Conservation (phyloP, 169 alveolate species). For the Plasmodium vinckei region DNA sequence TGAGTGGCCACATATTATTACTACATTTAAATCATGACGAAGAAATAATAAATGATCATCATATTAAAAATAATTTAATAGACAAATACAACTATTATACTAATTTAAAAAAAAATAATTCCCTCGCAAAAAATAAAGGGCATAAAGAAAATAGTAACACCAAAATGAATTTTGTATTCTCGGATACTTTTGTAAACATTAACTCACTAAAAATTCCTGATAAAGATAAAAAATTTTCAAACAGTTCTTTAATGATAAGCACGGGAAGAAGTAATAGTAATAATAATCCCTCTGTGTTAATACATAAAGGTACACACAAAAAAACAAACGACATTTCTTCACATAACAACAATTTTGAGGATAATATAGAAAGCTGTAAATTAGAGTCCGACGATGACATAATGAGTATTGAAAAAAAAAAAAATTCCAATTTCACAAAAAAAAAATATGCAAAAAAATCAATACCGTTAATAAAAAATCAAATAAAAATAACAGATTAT, state of each 20-base stretch:
- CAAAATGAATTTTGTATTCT: conserved; percentile 1
- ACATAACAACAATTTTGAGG: not conserved
- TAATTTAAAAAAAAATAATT: conserved; percentile 22
- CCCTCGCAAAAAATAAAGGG: not conserved
- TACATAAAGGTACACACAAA: not conserved
- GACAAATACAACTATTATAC: conserved; percentile 31
- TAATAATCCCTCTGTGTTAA: too few species aligned
- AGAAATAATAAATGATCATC: conserved; percentile 5
- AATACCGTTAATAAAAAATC: conserved; percentile 66
- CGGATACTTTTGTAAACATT: not conserved
- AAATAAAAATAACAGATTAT: conserved; percentile 72
- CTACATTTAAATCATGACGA: conserved; percentile 21
- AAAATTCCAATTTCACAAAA: conserved; percentile 4
- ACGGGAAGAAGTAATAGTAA: too few species aligned
- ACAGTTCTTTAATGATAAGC: too few species aligned
- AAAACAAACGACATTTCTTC: not conserved
- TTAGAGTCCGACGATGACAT: not conserved
- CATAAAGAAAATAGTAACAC: conserved; percentile 4
- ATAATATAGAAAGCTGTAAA: not conserved
- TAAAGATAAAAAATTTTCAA: not conserved
- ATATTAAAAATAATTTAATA: conserved; percentile 13
- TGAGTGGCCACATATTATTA: conserved; percentile 44
- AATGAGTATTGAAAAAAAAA: conserved; percentile 3
- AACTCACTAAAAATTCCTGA: not conserved
- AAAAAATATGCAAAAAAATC: conserved; percentile 26